Conservation (phyloP, 1,139 yeast species). For the Zhuliangozyma blackwelliae region DNA sequence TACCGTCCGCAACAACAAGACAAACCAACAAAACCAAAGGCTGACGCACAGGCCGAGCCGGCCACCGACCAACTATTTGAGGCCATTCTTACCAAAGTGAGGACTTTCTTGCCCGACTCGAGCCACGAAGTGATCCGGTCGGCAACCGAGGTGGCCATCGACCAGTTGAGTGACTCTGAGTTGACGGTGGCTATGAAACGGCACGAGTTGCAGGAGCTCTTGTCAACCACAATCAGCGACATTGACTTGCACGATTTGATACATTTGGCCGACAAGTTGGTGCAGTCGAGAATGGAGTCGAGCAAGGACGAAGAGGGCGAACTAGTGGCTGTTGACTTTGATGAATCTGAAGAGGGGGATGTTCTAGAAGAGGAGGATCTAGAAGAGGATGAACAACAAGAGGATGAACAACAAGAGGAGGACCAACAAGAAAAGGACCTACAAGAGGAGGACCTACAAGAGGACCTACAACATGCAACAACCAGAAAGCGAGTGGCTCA, state of each 20-base stretch:
- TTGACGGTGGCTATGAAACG: slow-evolving; percentile 25
- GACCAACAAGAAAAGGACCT: slow-evolving; percentile 11
- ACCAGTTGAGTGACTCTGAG: slow-evolving; percentile 50
- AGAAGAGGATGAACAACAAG: slow-evolving; percentile 18
- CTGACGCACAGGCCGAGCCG: not conserved
- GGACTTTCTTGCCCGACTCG: slow-evolving; percentile 30
- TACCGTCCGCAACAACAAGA: slow-evolving; percentile 4
- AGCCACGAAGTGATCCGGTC: slow-evolving; percentile 45
- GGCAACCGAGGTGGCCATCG: slow-evolving; percentile 65
- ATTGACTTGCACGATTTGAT: slow-evolving; percentile 51
- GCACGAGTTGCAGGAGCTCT: slow-evolving; percentile 31
- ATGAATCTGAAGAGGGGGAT: slow-evolving; percentile 20
- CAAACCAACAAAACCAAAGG: slow-evolving; percentile 1
- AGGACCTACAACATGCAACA: too few relatives aligned
- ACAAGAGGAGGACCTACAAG: slow-evolving; percentile 9
- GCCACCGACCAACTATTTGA: slow-evolving; percentile 22
- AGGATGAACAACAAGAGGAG: slow-evolving; percentile 15
- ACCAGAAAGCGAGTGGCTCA: too few relatives aligned
- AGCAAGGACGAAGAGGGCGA: slow-evolving; percentile 15
- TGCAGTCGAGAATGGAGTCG: slow-evolving; percentile 44
- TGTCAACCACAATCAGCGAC: slow-evolving; percentile 44
- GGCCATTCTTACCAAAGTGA: slow-evolving; percentile 25
- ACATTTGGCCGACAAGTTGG: slow-evolving; percentile 48
- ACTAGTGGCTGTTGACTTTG: slow-evolving; percentile 23
- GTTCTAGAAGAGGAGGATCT: slow-evolving; percentile 21